Percentiles rank a stretch among this genome's conserved stretches.
Conservation (phyloP, 169 alveolate genomes). For the Plasmodium billcollinsi region DNA sequence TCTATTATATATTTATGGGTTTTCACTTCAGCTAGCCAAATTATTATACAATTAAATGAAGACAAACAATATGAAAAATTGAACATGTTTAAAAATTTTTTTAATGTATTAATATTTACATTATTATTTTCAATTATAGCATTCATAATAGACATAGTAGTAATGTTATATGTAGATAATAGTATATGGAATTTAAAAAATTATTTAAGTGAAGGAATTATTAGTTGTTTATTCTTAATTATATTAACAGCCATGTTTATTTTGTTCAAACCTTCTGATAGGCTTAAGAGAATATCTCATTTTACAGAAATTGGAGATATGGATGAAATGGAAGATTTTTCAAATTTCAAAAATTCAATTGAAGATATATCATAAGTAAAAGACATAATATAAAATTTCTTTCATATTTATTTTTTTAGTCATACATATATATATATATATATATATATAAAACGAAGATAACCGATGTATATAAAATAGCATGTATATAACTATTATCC, state of each 20-base stretch:
- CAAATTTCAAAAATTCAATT: conserved; percentile 24
- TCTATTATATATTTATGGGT: conserved; percentile 71
- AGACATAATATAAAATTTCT: neutral
- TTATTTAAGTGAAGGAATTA: conserved; percentile 67
- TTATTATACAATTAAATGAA: conserved; percentile 75
- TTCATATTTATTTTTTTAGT: neutral
- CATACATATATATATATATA: neutral
- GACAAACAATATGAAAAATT: conserved; percentile 77
- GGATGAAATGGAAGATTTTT: conserved; percentile 77
- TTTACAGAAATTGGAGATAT: conserved; percentile 77
- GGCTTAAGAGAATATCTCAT: conserved; percentile 75
- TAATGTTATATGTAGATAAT: conserved; percentile 32
- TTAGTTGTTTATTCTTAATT: conserved; percentile 54
- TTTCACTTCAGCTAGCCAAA: conserved; percentile 73
- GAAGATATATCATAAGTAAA: conserved; percentile 43
- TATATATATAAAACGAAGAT: neutral
- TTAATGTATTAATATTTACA: conserved; percentile 73
- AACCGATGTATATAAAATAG: no score
- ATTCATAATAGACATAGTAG: conserved; percentile 50
- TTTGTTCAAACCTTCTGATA: conserved; percentile 68
- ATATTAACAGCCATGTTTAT: conserved; percentile 65
- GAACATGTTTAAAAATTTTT: conserved; percentile 75
- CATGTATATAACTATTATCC: no score
- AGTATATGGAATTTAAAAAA: conserved; percentile 65
- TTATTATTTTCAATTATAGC: conserved; percentile 64